Base-by-base conservation (phyloP, 2,329 filamentous ascomycete species). In the Dactylellina leptospora region DNA sequence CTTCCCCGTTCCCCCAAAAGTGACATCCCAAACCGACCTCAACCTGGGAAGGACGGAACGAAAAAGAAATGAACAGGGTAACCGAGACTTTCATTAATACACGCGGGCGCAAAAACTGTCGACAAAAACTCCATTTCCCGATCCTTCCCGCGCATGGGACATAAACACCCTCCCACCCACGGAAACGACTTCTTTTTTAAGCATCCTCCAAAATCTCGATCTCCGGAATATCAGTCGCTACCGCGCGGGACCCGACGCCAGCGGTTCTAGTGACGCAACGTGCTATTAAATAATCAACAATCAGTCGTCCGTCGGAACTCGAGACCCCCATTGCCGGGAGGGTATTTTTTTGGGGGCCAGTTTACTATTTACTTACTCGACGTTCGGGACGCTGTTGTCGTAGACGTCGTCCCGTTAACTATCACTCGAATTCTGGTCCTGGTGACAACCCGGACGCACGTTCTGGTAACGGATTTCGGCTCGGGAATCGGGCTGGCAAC, bases 181-280 rank as follows among this genome's bases (percentile, higher is more conserved):
- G 60, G 50, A 42, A 11, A 25, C 28, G 27, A 40, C 16, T 6
- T 45, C 25, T 22, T 25, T 44, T 27, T 13, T 18, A 40, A 28
- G 27, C 28, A 13, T 56, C 50, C 33, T 63, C 36, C 13, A 27
- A 38, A 40, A 48, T 33, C 20, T 64, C 60, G 40, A 64, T 56
- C 45, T 38, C 36, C 45, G 60, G 60, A 40, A 56, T 56, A n/a
- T 56, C 27, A 27, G 50, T 64, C 50, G 50, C 40, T 45, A 55
- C 16, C 25, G 20, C 6, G 25, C 61, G 51, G 16, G 44, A 11
- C 36, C 47, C n/a, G n/a, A n/a, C n/a, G n/a, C 18, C 30, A 6
- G 44, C 60, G 2, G 60, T 48, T 22, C 42, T 63, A n/a, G 60
- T 63, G 4, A 40, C 30, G 38, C 60, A 63, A 9, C 48, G 60